Evolutionary conservation across 495 filamentous ascomycete genomes (phyloP).

Genomic region (Penicillium cataractarum): DNA sequence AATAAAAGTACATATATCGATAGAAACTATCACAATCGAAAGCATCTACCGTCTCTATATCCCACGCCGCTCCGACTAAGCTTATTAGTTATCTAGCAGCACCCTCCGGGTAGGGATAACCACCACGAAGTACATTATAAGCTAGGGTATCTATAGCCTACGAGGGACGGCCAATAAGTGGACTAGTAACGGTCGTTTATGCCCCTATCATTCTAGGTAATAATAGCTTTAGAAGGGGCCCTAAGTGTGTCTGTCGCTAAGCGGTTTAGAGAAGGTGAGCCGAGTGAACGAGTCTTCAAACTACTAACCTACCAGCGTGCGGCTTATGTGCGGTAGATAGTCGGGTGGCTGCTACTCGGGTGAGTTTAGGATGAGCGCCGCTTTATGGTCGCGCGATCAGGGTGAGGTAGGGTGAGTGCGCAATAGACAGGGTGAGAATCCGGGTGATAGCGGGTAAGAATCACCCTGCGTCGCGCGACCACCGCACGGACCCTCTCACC

Average conservation of each 20-base stretch:
- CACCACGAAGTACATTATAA: background rate
- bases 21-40: conserved; percentile 1
- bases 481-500: too few species aligned
- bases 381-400: conserved; percentile 18
- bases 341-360: conserved; percentile 16
- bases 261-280: background rate
- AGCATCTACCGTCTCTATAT: background rate
- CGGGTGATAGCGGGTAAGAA: too few species aligned
- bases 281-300: background rate
- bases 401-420: background rate
- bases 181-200: background rate
- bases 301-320: background rate
- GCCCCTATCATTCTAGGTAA: background rate
- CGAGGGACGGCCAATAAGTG: background rate
- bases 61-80: background rate
- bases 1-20: background rate
- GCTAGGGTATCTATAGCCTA: background rate
- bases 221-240: background rate
- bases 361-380: conserved; percentile 17
- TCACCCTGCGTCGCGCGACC: too few species aligned
- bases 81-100: background rate
- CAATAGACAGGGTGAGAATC: too few species aligned
- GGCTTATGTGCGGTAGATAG: conserved; percentile 11
- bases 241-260: background rate
- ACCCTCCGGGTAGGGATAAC: background rate